Conservation (phyloP, 805 yeast species). For the Candida piceae region DNA sequence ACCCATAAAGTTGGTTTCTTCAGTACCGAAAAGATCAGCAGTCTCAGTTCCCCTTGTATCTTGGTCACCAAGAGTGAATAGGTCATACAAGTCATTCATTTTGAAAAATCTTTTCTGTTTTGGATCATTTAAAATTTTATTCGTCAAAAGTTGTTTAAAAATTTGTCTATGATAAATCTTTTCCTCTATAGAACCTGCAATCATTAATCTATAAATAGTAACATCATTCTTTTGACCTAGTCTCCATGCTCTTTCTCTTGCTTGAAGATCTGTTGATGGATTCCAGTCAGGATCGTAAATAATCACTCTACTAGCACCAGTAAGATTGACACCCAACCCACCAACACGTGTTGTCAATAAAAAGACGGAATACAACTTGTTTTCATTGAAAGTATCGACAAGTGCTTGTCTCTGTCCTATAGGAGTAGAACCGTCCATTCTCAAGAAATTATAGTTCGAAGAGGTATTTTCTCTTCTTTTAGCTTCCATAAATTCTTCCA, state of each 20-base stretch:
- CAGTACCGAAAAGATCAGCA: constrained; percentile 53
- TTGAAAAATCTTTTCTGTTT: constrained; percentile 91
- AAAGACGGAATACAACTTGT: constrained; percentile 56
- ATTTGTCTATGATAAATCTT: constrained; percentile 96
- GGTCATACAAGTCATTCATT: constrained; percentile 83
- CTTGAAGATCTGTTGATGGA: constrained; percentile 96
- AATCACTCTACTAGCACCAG: constrained; percentile 93
- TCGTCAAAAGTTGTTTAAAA: constrained; percentile 89
- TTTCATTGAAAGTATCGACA: constrained; percentile 75
- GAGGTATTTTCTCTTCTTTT: constrained; percentile 27
- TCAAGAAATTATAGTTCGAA: constrained; percentile 43
- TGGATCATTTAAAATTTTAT: constrained; percentile 92
- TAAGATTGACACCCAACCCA: constrained; percentile 88
- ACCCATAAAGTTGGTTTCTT: constrained; percentile 36
- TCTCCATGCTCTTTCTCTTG: constrained; percentile 96
- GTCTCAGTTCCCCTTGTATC: constrained; percentile 63
- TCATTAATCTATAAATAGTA: constrained; percentile 83
- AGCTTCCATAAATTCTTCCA: constrained; percentile 58
- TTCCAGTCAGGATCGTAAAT: constrained; percentile 98
- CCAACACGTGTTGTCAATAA: constrained; percentile 92
- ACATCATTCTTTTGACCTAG: constrained; percentile 93
- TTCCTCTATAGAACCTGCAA: constrained; percentile 94
- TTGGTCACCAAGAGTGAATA: constrained; percentile 80
- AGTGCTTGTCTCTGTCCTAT: constrained; percentile 69
- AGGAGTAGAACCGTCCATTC: constrained; percentile 95